These are phyloP conservation scores for Amylostereum areolatum DNA, from an alignment of 1,284 basidiomycete genomes.

Conservation along the genomic window DNA sequence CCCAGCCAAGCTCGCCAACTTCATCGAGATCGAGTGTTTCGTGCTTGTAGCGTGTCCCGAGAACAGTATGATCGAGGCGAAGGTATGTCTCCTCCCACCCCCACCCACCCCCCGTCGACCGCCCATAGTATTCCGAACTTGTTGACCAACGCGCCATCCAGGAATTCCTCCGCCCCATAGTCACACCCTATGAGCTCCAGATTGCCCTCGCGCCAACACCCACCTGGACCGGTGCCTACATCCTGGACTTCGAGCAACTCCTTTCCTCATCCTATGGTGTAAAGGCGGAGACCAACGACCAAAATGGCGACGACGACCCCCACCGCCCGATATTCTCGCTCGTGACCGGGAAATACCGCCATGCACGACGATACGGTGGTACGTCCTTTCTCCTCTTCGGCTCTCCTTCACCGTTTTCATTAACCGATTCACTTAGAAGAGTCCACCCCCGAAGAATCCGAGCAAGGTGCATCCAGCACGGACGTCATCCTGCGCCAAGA, in stretches of 20 bases:
- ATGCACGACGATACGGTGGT: conserved; percentile 64
- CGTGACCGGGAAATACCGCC: conserved; percentile 81
- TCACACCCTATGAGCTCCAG: conserved; percentile 92
- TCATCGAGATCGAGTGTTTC: conserved; percentile 95
- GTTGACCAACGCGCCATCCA: conserved; percentile 22
- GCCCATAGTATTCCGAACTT: background rate
- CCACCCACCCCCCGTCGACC: background rate
- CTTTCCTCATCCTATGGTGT: conserved; percentile 34
- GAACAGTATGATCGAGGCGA: conserved; percentile 84
- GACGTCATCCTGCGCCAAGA: conserved; percentile 58
- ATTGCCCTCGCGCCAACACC: conserved; percentile 69
- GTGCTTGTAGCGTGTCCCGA: conserved; percentile 94
- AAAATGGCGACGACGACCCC: conserved; percentile 33
- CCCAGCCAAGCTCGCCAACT: conserved; percentile 94
- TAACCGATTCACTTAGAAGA: conserved; percentile 5
- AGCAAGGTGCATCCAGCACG: conserved; percentile 11
- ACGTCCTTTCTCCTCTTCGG: conserved; percentile 7
- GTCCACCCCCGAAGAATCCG: too few species aligned
- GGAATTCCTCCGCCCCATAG: conserved; percentile 88
- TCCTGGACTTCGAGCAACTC: conserved; percentile 75
- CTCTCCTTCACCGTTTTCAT: conserved; percentile 1
- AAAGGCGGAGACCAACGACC: conserved; percentile 7
- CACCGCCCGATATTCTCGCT: conserved; percentile 84
- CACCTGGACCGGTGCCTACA: conserved; percentile 77
- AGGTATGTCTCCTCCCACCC: conserved; percentile 35